Evolutionary conservation across 306 rosid species (phyloP), one percentile per base, ranked within the genome.

Genomic region (Nissolia schottii): DNA sequence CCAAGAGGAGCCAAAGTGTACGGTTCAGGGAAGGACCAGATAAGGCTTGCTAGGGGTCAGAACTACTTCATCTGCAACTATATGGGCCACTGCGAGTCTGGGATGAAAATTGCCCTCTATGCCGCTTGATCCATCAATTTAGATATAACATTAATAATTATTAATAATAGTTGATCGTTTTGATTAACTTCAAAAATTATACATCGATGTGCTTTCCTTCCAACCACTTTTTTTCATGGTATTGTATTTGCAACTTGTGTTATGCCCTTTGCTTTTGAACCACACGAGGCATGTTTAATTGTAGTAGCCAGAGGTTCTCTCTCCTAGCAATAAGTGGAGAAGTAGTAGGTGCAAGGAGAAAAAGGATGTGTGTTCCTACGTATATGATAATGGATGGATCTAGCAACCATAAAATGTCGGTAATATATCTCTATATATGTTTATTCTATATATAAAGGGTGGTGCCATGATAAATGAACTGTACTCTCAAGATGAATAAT

Each of bases 51-150:
- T 0, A 85, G 22, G 59, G 96, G 96, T 14, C 83, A 62, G 28
- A 87, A 84, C 77, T 85, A 48, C 69, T 90, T 90, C 83, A 85
- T 90, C 71, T 90, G 96, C 87, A 90, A 18, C 12, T 71, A 1
- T 59, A 15, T 70, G 0, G 89, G 90, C 18, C 96, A 90, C 80
- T 90, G 96, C 55, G 45, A 87, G 18, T 48, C 87, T 77, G 88
- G 49, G 1, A 90, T 87, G 93, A 85, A 90, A 81, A 71, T 90
- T 55, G 83, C 96, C 27, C 3, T 90, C 28, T 76, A 67, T 61
- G 96, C 96, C 38, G 58, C 28, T 48, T 87, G 35, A 67, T 2
- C 11, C 10, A 56, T 12, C n/a, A n/a, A 38, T 38, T 2, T 10
- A 38, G 0, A 38, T 10, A 10, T 38, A 38, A n/a, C 12, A 38